Conservation (phyloP, 176 grass and related monocot genomes). For the Rhynchospora breviuscula region DNA sequence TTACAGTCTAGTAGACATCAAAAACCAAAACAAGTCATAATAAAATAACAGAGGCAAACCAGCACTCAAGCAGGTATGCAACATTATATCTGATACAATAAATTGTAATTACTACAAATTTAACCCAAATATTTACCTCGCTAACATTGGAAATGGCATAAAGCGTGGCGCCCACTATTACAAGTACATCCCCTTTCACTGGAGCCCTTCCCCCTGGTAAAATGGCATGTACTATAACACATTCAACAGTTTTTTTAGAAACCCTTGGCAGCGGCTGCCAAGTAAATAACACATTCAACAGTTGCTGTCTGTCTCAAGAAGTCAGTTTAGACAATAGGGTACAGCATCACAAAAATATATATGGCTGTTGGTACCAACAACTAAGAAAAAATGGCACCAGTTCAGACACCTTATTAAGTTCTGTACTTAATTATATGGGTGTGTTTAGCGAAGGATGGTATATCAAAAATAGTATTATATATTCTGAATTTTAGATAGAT, state of each 20-base stretch:
- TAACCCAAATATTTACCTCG: constrained; percentile 41
- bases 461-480: no score
- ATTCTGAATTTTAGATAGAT: no score
- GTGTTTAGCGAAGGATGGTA: no score
- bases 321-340: neutral
- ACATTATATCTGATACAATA: neutral
- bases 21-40: neutral
- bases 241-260: neutral
- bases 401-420: neutral
- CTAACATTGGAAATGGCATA: constrained; percentile 69
- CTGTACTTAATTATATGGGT: no score
- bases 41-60: neutral
- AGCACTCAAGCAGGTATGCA: neutral
- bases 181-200: constrained; percentile 59
- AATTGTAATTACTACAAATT: neutral
- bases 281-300: neutral
- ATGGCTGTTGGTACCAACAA: neutral
- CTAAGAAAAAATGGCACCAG: neutral
- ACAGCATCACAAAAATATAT: neutral
- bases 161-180: constrained; percentile 47
- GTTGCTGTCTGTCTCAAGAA: neutral
- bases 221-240: no score
- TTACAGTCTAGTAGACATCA: neutral
- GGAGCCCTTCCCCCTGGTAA: constrained; percentile 41
- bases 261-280: no score